phyloP scores from a whole-genome alignment of 768 basidiomycete species.

The Rhodotorula kratochvilovae region DNA sequence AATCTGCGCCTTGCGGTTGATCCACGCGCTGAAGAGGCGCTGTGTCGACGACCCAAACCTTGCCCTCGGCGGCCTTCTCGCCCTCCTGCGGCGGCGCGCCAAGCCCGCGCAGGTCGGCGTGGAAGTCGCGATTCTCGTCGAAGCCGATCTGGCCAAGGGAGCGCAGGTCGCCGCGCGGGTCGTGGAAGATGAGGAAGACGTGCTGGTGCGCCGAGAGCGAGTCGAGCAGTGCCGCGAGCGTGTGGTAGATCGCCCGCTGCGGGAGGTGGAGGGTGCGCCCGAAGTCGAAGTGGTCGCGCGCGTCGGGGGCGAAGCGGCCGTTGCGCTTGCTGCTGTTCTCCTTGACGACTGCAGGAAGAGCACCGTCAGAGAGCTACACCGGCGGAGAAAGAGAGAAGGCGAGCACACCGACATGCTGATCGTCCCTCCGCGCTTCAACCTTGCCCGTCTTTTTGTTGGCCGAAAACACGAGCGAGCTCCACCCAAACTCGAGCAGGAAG shows the following conservation, averaged over 20 bases:
- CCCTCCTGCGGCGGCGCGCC: background rate
- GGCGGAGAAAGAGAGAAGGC: background rate
- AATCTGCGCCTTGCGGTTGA: constrained; percentile 1
- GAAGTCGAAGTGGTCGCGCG: constrained; percentile 29
- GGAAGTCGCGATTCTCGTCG: background rate
- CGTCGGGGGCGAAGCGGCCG: constrained; percentile 9
- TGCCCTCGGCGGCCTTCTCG: background rate
- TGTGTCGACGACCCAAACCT: constrained; percentile 32
- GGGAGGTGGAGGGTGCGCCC: constrained; percentile 14
- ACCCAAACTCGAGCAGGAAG: constrained; percentile 30
- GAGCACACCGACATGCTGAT: constrained; percentile 14
- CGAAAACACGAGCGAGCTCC: constrained; percentile 18
- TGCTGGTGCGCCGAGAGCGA: constrained; percentile 18
- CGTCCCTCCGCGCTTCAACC: constrained; percentile 12
- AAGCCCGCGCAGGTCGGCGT: constrained; percentile 6
- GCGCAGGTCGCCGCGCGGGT: constrained; percentile 22
- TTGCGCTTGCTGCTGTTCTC: constrained; percentile 19
- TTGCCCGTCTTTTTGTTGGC: constrained; percentile 1
- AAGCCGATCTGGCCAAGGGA: constrained; percentile 20
- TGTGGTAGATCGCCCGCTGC: background rate
- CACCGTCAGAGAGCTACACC: no score
- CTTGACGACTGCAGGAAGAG: constrained; percentile 8
- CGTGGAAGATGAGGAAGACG: constrained; percentile 37
- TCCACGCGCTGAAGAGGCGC: constrained; percentile 15
- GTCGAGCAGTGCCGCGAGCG: constrained; percentile 24